Evolutionary conservation across 352 stramenopile genomes (phyloP).

Genomic region (Phytophthora capsici): DNA sequence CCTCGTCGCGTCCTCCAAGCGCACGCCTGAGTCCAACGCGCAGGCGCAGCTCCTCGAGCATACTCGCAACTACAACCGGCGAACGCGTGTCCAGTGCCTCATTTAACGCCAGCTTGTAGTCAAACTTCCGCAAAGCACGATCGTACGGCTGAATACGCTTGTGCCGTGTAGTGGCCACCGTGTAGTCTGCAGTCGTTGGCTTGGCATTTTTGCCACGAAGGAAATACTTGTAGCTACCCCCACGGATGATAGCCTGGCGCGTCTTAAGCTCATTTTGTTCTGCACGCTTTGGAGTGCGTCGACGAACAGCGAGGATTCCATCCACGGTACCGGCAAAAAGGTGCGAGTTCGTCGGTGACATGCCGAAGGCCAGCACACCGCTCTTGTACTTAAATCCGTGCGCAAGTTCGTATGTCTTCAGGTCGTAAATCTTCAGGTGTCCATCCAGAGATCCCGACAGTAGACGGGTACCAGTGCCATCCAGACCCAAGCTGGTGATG

Average conservation of each 20-base stretch:
- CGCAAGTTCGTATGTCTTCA: constrained; percentile 91
- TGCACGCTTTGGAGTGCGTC: constrained; percentile 71
- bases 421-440: constrained; percentile 94
- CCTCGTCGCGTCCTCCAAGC: constrained; percentile 92
- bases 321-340: constrained; percentile 81
- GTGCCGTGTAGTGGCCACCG: constrained; percentile 82
- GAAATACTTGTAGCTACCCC: constrained; percentile 92
- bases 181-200: constrained; percentile 75
- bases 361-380: constrained; percentile 79
- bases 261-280: constrained; percentile 73
- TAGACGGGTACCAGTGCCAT: constrained; percentile 89
- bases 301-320: constrained; percentile 84
- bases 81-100: constrained; percentile 92
- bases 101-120: constrained; percentile 96
- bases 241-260: constrained; percentile 76
- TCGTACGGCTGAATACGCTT: constrained; percentile 94
- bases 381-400: constrained; percentile 91
- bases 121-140: constrained; percentile 93
- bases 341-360: constrained; percentile 88
- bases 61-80: constrained; percentile 91
- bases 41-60: constrained; percentile 95
- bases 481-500: constrained; percentile 91
- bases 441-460: constrained; percentile 91
- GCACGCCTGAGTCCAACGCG: constrained; percentile 91
- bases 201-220: constrained; percentile 89